A percentile compares a stretch with the other conserved stretches of the same genome.
Evolutionary conservation across 2,329 filamentous ascomycete genomes (phyloP).

Genomic region (Aspergillus texensis): DNA sequence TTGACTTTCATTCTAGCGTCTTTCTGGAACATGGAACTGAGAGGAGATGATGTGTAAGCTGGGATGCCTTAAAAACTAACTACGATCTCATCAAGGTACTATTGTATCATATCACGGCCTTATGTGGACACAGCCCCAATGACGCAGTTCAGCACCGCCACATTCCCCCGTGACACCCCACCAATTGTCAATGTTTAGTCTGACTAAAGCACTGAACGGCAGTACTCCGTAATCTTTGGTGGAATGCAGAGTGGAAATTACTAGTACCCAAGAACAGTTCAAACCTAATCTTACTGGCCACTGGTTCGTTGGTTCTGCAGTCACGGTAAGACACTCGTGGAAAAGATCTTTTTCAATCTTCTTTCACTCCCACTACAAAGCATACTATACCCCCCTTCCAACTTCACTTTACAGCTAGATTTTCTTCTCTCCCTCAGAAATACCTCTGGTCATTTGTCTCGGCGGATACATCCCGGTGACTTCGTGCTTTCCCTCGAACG

Average conservation of each 20-base stretch:
- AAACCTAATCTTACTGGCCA: neutral
- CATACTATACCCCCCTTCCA: neutral
- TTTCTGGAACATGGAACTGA: constrained; percentile 3
- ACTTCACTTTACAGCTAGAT: neutral
- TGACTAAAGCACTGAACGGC: neutral
- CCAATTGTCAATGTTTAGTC: constrained; percentile 1
- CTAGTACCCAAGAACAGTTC: neutral
- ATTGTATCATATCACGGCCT: neutral
- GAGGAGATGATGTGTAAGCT: neutral
- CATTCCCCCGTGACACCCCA: constrained; percentile 2
- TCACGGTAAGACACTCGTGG: neutral
- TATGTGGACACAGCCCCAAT: neutral
- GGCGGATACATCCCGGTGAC: neutral
- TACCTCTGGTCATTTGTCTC: neutral
- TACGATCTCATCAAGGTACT: neutral
- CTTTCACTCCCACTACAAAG: neutral
- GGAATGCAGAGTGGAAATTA: neutral
- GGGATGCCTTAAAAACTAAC: neutral
- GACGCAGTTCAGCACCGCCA: constrained; percentile 4
- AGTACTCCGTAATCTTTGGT: too few relatives aligned
- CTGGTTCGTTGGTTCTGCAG: constrained; percentile 1
- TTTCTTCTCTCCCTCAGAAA: neutral
- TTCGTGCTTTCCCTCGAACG: neutral
- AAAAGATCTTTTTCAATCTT: constrained; percentile 1
- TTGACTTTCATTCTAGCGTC: neutral